Evolutionary conservation across 352 stramenopile genomes (phyloP).

Genomic region (Phytophthora sp.): DNA sequence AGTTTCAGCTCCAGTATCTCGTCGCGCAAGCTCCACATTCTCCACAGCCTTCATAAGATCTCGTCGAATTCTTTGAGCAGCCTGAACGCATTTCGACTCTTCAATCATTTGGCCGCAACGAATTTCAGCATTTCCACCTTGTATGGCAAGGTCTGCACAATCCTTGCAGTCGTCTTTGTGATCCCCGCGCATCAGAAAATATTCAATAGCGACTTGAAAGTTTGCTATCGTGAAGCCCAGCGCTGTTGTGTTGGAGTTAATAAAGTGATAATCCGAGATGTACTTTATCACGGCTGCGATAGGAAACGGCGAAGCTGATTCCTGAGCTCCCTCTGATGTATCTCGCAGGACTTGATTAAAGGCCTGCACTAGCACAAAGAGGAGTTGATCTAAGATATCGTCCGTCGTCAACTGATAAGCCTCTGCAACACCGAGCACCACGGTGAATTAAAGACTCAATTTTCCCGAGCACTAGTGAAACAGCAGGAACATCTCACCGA

Average conservation of each 20-base stretch:
- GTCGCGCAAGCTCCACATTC: slow-evolving; percentile 28
- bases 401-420: slow-evolving; percentile 73
- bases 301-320: slow-evolving; percentile 41
- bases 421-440: slow-evolving; percentile 32
- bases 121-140: slow-evolving; percentile 18
- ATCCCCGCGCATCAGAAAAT: slow-evolving; percentile 63
- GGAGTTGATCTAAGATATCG: slow-evolving; percentile 80
- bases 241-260: slow-evolving; percentile 83
- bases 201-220: slow-evolving; percentile 82
- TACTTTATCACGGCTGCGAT: slow-evolving; percentile 70
- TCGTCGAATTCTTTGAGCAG: slow-evolving; percentile 30
- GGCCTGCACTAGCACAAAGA: slow-evolving; percentile 70
- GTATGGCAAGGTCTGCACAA: slow-evolving; percentile 23
- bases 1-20: slow-evolving; percentile 24
- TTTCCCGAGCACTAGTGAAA: neutral
- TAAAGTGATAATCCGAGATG: slow-evolving; percentile 82
- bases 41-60: slow-evolving; percentile 33
- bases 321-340: slow-evolving; percentile 3
- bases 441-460: neutral
- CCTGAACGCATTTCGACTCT: slow-evolving; percentile 35
- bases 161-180: slow-evolving; percentile 36
- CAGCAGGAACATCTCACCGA: slow-evolving; percentile 40
- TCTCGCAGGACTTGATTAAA: slow-evolving; percentile 38
- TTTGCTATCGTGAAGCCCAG: slow-evolving; percentile 82
- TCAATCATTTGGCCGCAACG: slow-evolving; percentile 32